Evolutionary conservation across 2,329 filamentous ascomycete genomes (phyloP).

Genomic region (Sodiomyces alkalinus): DNA sequence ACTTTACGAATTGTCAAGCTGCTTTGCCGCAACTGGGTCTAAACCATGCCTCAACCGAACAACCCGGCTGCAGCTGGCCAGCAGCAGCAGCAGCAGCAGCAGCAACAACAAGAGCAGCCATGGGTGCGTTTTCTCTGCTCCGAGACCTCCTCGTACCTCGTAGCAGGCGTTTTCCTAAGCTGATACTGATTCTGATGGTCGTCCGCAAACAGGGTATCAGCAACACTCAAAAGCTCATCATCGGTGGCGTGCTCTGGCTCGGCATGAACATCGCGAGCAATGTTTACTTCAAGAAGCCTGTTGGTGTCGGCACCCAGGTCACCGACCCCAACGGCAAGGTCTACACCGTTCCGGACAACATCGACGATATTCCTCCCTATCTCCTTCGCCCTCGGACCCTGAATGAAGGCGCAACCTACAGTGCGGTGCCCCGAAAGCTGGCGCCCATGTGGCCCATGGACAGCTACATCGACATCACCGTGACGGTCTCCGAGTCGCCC

Average conservation of each 20-base stretch:
- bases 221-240: slow-evolving; percentile 27
- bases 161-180: too few relatives aligned
- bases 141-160: too few relatives aligned
- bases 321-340: slow-evolving; percentile 36
- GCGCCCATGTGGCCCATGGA: slow-evolving; percentile 80
- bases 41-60: too few relatives aligned
- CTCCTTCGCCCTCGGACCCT: slow-evolving; percentile 45
- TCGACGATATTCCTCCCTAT: slow-evolving; percentile 46
- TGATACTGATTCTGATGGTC: slow-evolving; percentile 5
- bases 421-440: slow-evolving; percentile 50
- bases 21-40: too few relatives aligned
- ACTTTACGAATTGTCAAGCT: too few relatives aligned
- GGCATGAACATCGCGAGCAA: slow-evolving; percentile 43
- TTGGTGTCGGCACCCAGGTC: slow-evolving; percentile 27
- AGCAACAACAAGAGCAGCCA: too few relatives aligned
- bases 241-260: slow-evolving; percentile 41
- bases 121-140: too few relatives aligned
- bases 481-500: slow-evolving; percentile 70
- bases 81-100: too few relatives aligned
- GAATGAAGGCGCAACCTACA: slow-evolving; percentile 48
- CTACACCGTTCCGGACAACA: slow-evolving; percentile 37
- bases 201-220: too few relatives aligned
- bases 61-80: too few relatives aligned
- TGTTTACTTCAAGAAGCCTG: slow-evolving; percentile 32
- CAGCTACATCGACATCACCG: slow-evolving; percentile 62